Percentiles rank a stretch among this genome's conserved stretches.
These are phyloP conservation scores for Pezicula carpinea DNA, from an alignment of 2,329 filamentous ascomycete species.

Conservation along the genomic window DNA sequence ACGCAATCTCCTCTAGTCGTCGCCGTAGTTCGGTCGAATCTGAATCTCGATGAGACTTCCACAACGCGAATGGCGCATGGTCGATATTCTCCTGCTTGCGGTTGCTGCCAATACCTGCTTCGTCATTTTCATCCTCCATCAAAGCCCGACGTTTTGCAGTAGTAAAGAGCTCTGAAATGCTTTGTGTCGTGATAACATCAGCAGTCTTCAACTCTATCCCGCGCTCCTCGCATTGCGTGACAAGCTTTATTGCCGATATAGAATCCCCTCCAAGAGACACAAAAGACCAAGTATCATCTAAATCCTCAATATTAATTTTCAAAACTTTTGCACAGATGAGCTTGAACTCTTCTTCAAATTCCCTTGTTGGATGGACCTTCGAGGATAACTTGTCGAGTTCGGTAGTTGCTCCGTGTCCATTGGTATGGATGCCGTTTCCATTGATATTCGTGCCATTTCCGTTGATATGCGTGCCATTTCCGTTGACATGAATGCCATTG, in stretches of 20 bases:
- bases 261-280: conserved; percentile 2
- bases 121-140: background rate
- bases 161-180: background rate
- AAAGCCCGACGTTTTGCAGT: background rate
- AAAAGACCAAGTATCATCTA: conserved; percentile 2
- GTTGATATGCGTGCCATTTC: background rate
- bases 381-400: background rate
- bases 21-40: background rate
- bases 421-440: background rate
- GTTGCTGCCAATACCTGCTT: background rate
- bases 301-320: background rate
- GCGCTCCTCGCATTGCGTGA: background rate
- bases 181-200: background rate
- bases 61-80: background rate
- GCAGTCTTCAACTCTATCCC: conserved; percentile 2
- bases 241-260: conserved; percentile 1
- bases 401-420: background rate
- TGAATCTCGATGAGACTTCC: conserved; percentile 1
- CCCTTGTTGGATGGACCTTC: background rate
- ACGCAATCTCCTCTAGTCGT: background rate
- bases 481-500: background rate
- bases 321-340: background rate
- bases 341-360: background rate
- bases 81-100: background rate
- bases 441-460: background rate